These are phyloP conservation scores for Glycine soja DNA, from an alignment of 306 rosid genomes.

Conservation along the genomic window DNA sequence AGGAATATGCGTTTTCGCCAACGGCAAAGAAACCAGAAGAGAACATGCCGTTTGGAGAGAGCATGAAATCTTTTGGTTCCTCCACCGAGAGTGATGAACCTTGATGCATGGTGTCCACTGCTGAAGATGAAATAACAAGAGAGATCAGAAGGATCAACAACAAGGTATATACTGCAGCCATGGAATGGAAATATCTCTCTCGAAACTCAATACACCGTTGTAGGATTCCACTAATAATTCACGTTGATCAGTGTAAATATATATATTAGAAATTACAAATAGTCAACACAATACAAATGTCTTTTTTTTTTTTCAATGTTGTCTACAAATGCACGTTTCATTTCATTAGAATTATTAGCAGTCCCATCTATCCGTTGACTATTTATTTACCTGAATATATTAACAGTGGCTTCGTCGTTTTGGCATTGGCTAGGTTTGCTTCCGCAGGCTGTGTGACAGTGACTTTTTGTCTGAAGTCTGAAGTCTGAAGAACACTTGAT, in stretches of 20 bases:
- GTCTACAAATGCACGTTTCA: neutral
- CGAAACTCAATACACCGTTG: too few relatives aligned
- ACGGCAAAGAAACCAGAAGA: conserved; percentile 59
- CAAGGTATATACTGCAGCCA: neutral
- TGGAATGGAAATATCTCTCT: neutral
- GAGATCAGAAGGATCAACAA: conserved; percentile 8
- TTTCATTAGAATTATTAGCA: neutral
- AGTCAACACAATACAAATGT: too few relatives aligned
- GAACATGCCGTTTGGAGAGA: conserved; percentile 52
- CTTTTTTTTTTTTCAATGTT: neutral
- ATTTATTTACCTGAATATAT: neutral
- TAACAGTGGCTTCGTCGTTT: neutral
- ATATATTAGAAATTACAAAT: neutral
- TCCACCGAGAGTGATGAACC: conserved; percentile 59
- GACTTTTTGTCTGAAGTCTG: too few relatives aligned
- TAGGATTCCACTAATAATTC: too few relatives aligned
- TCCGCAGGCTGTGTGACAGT: neutral
- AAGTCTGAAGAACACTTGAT: too few relatives aligned
- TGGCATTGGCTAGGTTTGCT: neutral
- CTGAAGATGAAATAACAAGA: conserved; percentile 31
- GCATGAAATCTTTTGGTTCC: conserved; percentile 44
- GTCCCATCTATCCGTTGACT: too few relatives aligned
- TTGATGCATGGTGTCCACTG: conserved; percentile 9
- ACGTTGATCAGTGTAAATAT: neutral
- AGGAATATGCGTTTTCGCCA: conserved; percentile 63